These are phyloP conservation scores for Pseudocercospora crystallina DNA, from an alignment of 2,329 filamentous ascomycete genomes.

Conservation along the genomic window DNA sequence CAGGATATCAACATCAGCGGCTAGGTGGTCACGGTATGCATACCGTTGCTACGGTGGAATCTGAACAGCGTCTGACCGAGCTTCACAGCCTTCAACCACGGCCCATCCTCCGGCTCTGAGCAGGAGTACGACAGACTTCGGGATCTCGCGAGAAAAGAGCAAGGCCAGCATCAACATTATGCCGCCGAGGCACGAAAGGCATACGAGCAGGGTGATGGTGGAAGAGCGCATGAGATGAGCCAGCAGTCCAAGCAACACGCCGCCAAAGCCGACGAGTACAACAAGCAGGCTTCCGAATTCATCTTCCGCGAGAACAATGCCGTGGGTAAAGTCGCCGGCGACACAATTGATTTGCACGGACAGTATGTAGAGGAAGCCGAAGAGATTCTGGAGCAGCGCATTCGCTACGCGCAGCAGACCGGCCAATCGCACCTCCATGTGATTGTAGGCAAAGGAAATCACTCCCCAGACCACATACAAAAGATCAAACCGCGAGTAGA, in stretches of 20 bases:
- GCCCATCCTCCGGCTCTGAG: conserved; percentile 66
- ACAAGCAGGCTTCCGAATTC: conserved; percentile 85
- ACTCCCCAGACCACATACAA: conserved; percentile 76
- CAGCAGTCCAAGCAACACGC: conserved; percentile 84
- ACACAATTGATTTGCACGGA: conserved; percentile 92
- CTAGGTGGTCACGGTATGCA: conserved; percentile 22
- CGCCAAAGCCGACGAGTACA: conserved; percentile 81
- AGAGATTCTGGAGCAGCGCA: conserved; percentile 81
- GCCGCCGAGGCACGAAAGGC: conserved; percentile 68
- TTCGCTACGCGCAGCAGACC: conserved; percentile 70
- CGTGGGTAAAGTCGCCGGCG: conserved; percentile 66
- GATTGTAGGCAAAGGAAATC: conserved; percentile 94
- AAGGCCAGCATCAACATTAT: conserved; percentile 72
- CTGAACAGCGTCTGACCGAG: not conserved
- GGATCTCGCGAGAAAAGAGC: conserved; percentile 77
- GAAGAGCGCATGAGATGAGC: conserved; percentile 76
- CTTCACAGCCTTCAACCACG: conserved; percentile 70
- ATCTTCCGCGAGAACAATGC: conserved; percentile 97
- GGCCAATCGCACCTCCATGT: conserved; percentile 86
- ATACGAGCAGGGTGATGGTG: conserved; percentile 80
- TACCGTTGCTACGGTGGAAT: conserved; percentile 10
- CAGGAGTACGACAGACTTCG: conserved; percentile 90
- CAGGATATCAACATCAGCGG: conserved; percentile 16
- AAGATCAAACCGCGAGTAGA: conserved; percentile 97
- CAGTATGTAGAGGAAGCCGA: conserved; percentile 95